Base-by-base conservation (phyloP, 192 early-diverging fungal genomes). In the Umbelopsis sp. region DNA sequence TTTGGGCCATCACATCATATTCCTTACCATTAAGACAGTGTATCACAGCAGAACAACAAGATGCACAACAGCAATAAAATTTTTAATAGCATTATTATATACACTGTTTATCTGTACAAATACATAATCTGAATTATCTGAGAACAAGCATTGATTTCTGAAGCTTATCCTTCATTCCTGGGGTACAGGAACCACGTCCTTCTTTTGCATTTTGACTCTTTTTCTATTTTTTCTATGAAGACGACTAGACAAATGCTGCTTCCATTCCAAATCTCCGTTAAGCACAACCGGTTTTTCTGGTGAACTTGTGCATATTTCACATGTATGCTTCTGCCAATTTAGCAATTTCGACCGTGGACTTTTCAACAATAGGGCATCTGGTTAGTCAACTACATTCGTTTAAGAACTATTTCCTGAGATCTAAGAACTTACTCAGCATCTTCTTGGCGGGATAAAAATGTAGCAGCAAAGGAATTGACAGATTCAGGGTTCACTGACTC, bases 201-300 rank as follows among this genome's bases (percentile, higher is more conserved):
- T 80, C 55, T 78, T 83, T 48, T 76, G 53, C 49, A 81, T 77
- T 37, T 69, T 73, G 6, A 74, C 71, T 30, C 47, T 74, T 66
- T 78, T 80, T 23, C 67, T 78, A 22, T 81, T 83, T 49, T 82
- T 84, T 67, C 81, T 79, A 76, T 97, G 95, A 46, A 81, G 81
- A 16, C 85, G 85, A 49, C 89, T 91, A 20, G 72, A 75, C 10
- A 91, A 51, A 66, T 97, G 95, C 66, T 92, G 89, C 46, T 88
- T 80, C 86, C 90, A 93, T 66, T 93, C 91, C 15, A 77, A 78
- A 25, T 84, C 78, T n/a, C 95, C 95, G 68, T 94, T 90, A 22
- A 95, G 83, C 65, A 76, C 78, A n/a, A 74, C 72, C 12, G 45
- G 78, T 21, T 81, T 76, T 20, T 77, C 81, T 9, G 73, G 74